Evolutionary conservation across 2,329 filamentous ascomycete species (phyloP).

Genomic region (Fusarium pininemorale): DNA sequence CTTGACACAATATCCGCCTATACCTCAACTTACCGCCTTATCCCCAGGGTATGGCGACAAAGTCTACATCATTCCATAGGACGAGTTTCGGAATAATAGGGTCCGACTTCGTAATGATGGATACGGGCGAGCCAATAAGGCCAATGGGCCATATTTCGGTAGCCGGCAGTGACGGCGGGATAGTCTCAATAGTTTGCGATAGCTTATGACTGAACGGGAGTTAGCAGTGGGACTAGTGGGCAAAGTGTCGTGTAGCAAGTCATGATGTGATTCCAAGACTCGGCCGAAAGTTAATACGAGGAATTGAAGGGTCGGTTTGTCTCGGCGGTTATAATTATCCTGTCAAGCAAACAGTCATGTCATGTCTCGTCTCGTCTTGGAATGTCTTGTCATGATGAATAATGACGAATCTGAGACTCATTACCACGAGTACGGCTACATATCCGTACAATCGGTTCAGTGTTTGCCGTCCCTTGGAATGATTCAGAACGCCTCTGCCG

Average conservation of each 20-base stretch:
- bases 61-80: slow-evolving; percentile 43
- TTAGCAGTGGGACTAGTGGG: slow-evolving; percentile 42
- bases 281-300: slow-evolving; percentile 24
- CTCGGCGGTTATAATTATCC: background rate
- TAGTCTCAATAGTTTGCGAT: slow-evolving; percentile 23
- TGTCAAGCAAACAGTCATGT: background rate
- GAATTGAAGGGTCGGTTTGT: background rate
- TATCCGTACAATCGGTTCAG: background rate
- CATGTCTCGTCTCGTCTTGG: background rate
- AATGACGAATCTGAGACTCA: background rate
- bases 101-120: slow-evolving; percentile 36
- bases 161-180: slow-evolving; percentile 39
- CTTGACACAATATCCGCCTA: slow-evolving; percentile 47
- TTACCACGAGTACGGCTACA: background rate
- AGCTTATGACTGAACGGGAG: background rate
- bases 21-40: slow-evolving; percentile 53
- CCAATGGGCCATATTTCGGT: slow-evolving; percentile 15
- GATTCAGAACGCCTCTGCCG: background rate
- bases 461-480: slow-evolving; percentile 11
- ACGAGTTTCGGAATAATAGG: slow-evolving; percentile 28
- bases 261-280: background rate
- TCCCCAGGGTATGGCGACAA: slow-evolving; percentile 49
- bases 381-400: background rate
- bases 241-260: slow-evolving; percentile 8
- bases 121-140: slow-evolving; percentile 22